A percentile compares a stretch with the other conserved stretches of the same genome.
phyloP scores from a whole-genome alignment of 169 alveolate species.

The Plasmodium falciparum region DNA sequence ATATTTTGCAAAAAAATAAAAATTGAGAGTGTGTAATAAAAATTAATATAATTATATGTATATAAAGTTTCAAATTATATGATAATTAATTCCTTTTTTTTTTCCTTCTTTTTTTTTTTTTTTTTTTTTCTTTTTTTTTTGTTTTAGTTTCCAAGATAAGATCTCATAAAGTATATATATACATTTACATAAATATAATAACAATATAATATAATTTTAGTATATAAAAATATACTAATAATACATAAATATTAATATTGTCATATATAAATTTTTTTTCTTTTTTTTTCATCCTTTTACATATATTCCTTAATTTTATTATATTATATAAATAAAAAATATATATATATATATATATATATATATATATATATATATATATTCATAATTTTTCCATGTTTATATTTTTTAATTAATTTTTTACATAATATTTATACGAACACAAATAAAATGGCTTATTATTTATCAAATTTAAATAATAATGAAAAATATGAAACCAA shows the following conservation, averaged over 20 bases:
- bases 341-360: neutral
- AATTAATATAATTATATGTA: neutral
- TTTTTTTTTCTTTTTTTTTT: neutral
- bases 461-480: constrained; percentile 59
- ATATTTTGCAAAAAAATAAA: neutral
- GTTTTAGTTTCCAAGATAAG: constrained; percentile 8
- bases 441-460: constrained; percentile 56
- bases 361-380: constrained; percentile 1
- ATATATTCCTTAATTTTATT: neutral
- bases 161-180: neutral
- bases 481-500: constrained; percentile 38
- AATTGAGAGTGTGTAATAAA: neutral
- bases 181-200: neutral
- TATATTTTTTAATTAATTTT: neutral
- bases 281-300: too few species aligned
- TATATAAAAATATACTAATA: neutral
- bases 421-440: neutral
- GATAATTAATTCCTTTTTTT: too few species aligned
- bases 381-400: neutral
- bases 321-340: neutral
- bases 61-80: neutral
- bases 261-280: too few species aligned
- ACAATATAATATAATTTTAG: neutral
- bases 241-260: neutral
- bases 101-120: neutral